A percentile compares a stretch with the other conserved stretches of the same genome.
Evolutionary conservation across 2,329 filamentous ascomycete genomes (phyloP).

Genomic region (Fusarium tuaranense): DNA sequence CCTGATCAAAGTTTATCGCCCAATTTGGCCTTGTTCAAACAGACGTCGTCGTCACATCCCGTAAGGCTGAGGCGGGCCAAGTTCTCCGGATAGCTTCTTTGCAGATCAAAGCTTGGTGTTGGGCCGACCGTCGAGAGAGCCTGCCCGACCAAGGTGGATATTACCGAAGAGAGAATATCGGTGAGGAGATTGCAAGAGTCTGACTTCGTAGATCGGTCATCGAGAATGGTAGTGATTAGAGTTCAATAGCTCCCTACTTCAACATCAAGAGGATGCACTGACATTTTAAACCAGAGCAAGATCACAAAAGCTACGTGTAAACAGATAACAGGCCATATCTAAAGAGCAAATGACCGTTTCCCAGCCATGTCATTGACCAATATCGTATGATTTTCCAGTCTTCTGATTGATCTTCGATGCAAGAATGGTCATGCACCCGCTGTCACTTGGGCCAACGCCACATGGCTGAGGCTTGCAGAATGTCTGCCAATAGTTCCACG

Average conservation of each 20-base stretch:
- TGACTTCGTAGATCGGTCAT: background rate
- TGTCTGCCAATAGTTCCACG: background rate
- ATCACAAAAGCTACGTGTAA: background rate
- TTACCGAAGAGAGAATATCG: background rate
- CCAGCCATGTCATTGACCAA: background rate
- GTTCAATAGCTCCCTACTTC: background rate
- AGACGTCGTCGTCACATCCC: background rate
- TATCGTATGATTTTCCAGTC: background rate
- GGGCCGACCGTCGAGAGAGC: too few relatives aligned
- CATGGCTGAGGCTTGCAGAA: background rate
- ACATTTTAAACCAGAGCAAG: background rate
- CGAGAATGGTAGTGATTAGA: background rate
- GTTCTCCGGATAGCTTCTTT: background rate
- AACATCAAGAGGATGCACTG: background rate
- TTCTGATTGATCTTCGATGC: constrained; percentile 2
- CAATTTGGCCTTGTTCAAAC: background rate
- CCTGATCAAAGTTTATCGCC: background rate
- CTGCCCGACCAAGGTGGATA: background rate
- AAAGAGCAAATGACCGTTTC: background rate
- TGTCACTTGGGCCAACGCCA: background rate
- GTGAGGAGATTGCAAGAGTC: background rate
- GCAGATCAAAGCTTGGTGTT: background rate
- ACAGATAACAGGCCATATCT: background rate
- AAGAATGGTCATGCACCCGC: constrained; percentile 1
- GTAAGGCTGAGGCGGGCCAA: background rate